Percentiles rank a stretch among this genome's conserved stretches.
These are phyloP conservation scores for Letharia lupina DNA, from an alignment of 495 filamentous ascomycete species.

Conservation along the genomic window DNA sequence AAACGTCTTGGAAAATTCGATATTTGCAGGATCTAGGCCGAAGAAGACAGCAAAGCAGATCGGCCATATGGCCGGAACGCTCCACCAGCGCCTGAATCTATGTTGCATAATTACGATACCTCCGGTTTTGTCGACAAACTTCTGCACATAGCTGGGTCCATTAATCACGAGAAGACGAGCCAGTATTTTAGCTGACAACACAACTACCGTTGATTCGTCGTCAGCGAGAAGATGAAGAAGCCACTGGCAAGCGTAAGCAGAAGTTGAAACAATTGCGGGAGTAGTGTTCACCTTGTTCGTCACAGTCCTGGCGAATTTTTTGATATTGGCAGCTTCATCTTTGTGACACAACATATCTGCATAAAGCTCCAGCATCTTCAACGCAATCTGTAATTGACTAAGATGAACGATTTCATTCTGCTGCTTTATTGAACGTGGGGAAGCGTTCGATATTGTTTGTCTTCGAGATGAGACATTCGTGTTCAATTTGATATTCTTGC, in stretches of 20 bases:
- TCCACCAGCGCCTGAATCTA: constrained; percentile 82
- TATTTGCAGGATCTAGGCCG: constrained; percentile 64
- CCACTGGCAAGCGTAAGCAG: constrained; percentile 53
- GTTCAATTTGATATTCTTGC: constrained; percentile 43
- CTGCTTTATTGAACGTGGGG: constrained; percentile 1
- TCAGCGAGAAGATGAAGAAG: constrained; percentile 88
- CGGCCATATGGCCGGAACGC: constrained; percentile 73
- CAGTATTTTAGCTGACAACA: constrained; percentile 75
- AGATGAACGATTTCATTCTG: constrained; percentile 15
- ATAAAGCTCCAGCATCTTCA: constrained; percentile 73
- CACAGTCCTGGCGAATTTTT: constrained; percentile 87
- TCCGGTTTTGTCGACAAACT: constrained; percentile 76
- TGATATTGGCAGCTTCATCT: constrained; percentile 54
- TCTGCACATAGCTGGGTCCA: constrained; percentile 68
- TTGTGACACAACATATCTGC: constrained; percentile 71
- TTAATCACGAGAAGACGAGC: constrained; percentile 76
- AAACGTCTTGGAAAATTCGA: constrained; percentile 65
- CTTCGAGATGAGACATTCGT: constrained; percentile 26
- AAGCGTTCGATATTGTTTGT: constrained; percentile 30
- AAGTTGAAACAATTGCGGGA: constrained; percentile 8
- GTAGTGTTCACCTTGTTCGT: constrained; percentile 74
- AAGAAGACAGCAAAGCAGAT: constrained; percentile 87
- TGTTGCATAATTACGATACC: constrained; percentile 79
- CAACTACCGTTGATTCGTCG: constrained; percentile 71
- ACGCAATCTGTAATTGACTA: constrained; percentile 51